phyloP scores from a whole-genome alignment of 192 early-diverging fungal genomes.

The Coemansia sp. region DNA sequence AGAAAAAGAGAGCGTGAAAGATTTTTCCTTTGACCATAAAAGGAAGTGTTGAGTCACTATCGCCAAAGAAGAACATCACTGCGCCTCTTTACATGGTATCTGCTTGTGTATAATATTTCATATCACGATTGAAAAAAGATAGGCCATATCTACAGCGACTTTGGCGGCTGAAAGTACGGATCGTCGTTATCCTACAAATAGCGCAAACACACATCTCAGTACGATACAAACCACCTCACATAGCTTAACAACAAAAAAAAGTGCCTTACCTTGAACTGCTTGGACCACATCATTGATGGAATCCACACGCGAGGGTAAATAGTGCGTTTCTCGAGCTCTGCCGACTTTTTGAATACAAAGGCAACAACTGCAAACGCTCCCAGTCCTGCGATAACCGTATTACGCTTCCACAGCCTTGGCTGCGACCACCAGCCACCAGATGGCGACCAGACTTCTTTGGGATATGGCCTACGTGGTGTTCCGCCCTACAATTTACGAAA shows the following conservation, averaged over 20 bases:
- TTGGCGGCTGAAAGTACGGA: constrained; percentile 52
- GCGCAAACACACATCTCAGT: background rate
- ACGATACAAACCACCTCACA: no score
- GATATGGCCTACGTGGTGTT: constrained; percentile 49
- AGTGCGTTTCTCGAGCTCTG: constrained; percentile 53
- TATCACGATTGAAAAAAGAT: background rate
- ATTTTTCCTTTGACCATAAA: background rate
- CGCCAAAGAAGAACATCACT: background rate
- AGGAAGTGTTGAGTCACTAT: background rate
- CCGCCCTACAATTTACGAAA: constrained; percentile 36
- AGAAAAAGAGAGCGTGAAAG: background rate
- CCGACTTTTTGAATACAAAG: constrained; percentile 60
- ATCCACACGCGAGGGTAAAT: constrained; percentile 54
- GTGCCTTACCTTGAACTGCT: constrained; percentile 48
- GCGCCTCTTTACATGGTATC: background rate
- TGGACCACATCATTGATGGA: constrained; percentile 56
- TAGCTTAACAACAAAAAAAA: background rate
- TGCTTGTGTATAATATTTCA: background rate
- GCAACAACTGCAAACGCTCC: constrained; percentile 28
- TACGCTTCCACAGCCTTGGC: constrained; percentile 59
- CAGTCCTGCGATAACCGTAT: constrained; percentile 38
- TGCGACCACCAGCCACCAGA: constrained; percentile 66
- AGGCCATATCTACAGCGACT: constrained; percentile 34
- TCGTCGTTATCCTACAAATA: constrained; percentile 32
- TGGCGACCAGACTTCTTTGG: constrained; percentile 53